Base-by-base conservation (phyloP, 1,284 basidiomycete genomes). In the Bondarzewia mesenterica region DNA sequence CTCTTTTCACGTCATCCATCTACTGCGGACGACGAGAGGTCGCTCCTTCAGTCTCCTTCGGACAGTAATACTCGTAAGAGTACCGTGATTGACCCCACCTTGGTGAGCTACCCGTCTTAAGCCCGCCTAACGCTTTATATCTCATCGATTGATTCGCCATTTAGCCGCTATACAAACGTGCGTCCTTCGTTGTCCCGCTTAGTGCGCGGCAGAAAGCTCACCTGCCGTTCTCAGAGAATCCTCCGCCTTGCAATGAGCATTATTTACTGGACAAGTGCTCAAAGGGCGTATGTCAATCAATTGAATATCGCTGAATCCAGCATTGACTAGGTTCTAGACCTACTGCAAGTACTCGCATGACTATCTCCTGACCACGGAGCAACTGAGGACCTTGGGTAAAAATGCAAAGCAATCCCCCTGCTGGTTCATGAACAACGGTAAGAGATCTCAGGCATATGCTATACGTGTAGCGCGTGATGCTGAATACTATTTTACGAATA, bases 331-430 rank as follows among this genome's bases (percentile, higher is more conserved):
- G 48, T 39, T 18, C 10, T 22, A 88, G 85, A 69, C 74, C 36
- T 68, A 73, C 40, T 89, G 86, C 76, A 87, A 83, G 65, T 89
- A 87, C 63, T 85, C 83, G 29, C 86, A 89, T 63, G 82, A 86
- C 49, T 89, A 88, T 60, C 64, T 74, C 29, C 64, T 89, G 49
- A 82, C 78, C 2, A 65, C 73, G 3, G 85, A 86, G 46, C 84
- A 88, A 59, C 67, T 87, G 50, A 72, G 74, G 21, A 74, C 74
- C 16, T 64, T 89, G 57, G 73, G 80, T 22, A 74, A 70, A 56
- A 85, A 82, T 57, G 86, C 86, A 10, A 88, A 87, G 67, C 88
- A 87, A 55, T 84, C 85, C 0, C 86, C 85, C 0, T 89, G 85
- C 64, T 85, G 84, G 60, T 85, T 82, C 70, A 67, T 86, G 16